A percentile compares a stretch with the other conserved stretches of the same genome.
phyloP scores from a whole-genome alignment of 108 stramenopile genomes.

The Stephanodiscus triporus region DNA sequence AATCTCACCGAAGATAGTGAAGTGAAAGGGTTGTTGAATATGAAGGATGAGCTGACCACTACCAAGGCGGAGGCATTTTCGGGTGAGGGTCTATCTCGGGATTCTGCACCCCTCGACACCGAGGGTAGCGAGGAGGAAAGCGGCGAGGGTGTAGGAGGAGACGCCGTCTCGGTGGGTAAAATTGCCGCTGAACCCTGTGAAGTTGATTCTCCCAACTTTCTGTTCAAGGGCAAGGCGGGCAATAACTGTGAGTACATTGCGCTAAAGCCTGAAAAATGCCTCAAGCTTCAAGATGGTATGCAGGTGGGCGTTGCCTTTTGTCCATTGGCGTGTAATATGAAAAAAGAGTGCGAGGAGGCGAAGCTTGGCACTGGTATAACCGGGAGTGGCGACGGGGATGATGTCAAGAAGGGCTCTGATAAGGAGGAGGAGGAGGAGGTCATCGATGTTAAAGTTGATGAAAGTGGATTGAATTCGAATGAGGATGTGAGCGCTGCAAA shows the following conservation, averaged over 20 bases:
- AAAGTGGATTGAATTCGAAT: background rate
- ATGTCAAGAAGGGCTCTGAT: background rate
- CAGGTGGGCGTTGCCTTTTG: constrained; percentile 29
- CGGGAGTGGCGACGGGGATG: background rate
- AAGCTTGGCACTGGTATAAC: background rate
- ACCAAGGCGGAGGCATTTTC: no score
- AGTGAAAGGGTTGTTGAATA: no score
- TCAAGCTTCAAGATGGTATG: constrained; percentile 31
- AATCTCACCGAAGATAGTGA: no score
- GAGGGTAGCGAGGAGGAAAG: background rate
- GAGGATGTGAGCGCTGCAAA: background rate
- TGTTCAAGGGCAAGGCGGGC: constrained; percentile 27
- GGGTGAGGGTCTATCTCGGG: no score
- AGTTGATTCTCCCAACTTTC: constrained; percentile 25
- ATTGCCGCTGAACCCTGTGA: background rate
- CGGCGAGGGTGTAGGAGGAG: background rate
- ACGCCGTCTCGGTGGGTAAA: background rate
- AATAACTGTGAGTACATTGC: constrained; percentile 35
- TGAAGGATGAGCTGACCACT: no score
- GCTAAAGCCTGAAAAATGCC: constrained; percentile 28
- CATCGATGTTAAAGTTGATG: background rate
- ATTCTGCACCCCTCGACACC: no score
- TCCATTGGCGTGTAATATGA: constrained; percentile 37
- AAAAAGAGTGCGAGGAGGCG: constrained; percentile 23
- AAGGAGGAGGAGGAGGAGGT: background rate